A percentile compares a stretch with the other conserved stretches of the same genome.
phyloP scores from a whole-genome alignment of 2,329 filamentous ascomycete species.

The Fusarium dlaminii region DNA sequence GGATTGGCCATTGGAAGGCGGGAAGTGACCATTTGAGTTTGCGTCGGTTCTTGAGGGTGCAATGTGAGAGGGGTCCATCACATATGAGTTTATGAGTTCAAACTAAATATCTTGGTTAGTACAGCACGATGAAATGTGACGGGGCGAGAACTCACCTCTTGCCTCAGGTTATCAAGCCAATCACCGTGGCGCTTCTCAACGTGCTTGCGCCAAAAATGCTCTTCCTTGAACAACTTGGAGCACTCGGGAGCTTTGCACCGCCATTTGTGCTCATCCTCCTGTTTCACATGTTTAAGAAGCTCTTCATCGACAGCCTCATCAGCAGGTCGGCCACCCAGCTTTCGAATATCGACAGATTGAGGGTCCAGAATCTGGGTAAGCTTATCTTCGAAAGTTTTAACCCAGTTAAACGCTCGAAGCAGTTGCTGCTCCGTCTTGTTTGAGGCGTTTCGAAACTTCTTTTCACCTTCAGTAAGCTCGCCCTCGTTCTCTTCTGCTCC shows the following conservation, averaged over 20 bases:
- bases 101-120: constrained; percentile 63
- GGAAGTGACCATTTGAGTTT: constrained; percentile 96
- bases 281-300: constrained; percentile 87
- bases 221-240: constrained; percentile 95
- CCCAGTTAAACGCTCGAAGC: constrained; percentile 97
- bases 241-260: constrained; percentile 97
- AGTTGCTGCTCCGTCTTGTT: constrained; percentile 90
- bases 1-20: constrained; percentile 77
- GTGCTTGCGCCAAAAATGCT: constrained; percentile 97
- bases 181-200: constrained; percentile 94
- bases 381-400: constrained; percentile 98
- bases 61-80: constrained; percentile 93
- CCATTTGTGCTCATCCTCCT: constrained; percentile 97
- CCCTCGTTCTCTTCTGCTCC: constrained; percentile 70
- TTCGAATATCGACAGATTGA: constrained; percentile 84
- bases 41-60: constrained; percentile 92
- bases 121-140: neutral
- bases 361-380: constrained; percentile 92
- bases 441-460: constrained; percentile 74
- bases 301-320: constrained; percentile 91
- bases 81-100: constrained; percentile 90
- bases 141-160: constrained; percentile 73
- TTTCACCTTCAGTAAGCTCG: constrained; percentile 64
- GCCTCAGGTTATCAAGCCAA: constrained; percentile 82
- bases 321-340: constrained; percentile 86